These are phyloP conservation scores for Eucalyptus marginata DNA, from an alignment of 345 rosid genomes.

Conservation along the genomic window DNA sequence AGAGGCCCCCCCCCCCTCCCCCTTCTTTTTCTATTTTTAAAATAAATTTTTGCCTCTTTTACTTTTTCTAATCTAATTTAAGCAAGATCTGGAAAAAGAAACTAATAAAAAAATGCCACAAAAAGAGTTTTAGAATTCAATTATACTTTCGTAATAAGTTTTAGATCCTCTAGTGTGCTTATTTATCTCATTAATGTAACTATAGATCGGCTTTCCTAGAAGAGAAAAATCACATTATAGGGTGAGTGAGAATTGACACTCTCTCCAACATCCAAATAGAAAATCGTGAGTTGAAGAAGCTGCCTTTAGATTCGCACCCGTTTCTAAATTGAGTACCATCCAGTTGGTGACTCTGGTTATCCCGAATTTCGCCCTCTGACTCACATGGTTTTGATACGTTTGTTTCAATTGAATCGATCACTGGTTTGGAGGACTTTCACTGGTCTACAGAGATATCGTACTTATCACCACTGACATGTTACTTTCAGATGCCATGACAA, in stretches of 20 bases:
- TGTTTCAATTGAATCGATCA: background rate
- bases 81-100: background rate
- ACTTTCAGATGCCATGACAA: background rate
- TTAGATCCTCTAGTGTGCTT: background rate
- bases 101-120: no score
- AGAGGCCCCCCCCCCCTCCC: background rate
- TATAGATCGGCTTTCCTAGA: fast-evolving
- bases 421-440: background rate
- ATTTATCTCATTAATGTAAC: no score
- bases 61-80: no score
- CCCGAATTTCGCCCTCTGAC: background rate
- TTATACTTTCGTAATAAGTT: no score
- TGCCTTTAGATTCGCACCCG: background rate
- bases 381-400: background rate
- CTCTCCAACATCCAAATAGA: background rate
- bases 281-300: background rate
- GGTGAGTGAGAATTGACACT: background rate
- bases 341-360: background rate
- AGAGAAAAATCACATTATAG: background rate
- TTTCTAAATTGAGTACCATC: background rate
- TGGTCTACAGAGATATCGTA: background rate
- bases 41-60: background rate
- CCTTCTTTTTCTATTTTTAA: no score
- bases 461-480: background rate
- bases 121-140: no score